phyloP scores from a whole-genome alignment of 495 filamentous ascomycete species.

The Sordaria brevicollis region DNA sequence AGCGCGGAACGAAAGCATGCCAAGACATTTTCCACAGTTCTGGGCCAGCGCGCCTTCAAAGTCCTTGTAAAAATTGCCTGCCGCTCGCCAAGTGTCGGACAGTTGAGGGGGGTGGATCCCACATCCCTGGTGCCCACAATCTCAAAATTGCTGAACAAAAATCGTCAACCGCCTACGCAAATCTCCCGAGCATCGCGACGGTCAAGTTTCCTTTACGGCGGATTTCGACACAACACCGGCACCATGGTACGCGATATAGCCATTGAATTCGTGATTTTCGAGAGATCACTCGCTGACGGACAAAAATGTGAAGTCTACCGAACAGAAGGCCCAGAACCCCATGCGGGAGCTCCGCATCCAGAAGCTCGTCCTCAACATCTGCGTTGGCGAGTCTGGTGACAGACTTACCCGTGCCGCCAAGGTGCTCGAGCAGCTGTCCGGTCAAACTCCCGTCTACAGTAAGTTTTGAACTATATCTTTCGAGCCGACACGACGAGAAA shows the following conservation, averaged over 20 bases:
- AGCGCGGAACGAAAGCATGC: background rate
- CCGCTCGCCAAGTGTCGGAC: background rate
- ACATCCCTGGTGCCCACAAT: conserved; percentile 15
- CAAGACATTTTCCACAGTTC: background rate
- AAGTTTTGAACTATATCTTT: conserved; percentile 24
- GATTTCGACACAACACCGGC: conserved; percentile 18
- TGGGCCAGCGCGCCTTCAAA: background rate
- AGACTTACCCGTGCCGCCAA: conserved; percentile 99
- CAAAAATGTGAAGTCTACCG: conserved; percentile 29
- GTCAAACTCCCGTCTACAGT: conserved; percentile 99
- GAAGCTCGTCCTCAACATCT: conserved; percentile 99
- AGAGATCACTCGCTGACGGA: conserved; percentile 6
- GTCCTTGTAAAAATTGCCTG: background rate
- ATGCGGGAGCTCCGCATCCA: conserved; percentile 99
- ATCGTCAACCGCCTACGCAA: conserved; percentile 11
- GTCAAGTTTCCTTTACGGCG: conserved; percentile 1
- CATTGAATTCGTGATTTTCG: background rate
- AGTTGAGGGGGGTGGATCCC: background rate
- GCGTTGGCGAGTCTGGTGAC: conserved; percentile 99
- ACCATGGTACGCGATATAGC: conserved; percentile 15
- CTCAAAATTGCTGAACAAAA: conserved; percentile 17
- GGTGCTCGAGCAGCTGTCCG: conserved; percentile 97
- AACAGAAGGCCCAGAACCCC: conserved; percentile 78
- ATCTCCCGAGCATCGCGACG: conserved; percentile 7
- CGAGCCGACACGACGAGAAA: background rate